phyloP scores from a whole-genome alignment of 352 stramenopile species.

The Lagenidium giganteum region DNA sequence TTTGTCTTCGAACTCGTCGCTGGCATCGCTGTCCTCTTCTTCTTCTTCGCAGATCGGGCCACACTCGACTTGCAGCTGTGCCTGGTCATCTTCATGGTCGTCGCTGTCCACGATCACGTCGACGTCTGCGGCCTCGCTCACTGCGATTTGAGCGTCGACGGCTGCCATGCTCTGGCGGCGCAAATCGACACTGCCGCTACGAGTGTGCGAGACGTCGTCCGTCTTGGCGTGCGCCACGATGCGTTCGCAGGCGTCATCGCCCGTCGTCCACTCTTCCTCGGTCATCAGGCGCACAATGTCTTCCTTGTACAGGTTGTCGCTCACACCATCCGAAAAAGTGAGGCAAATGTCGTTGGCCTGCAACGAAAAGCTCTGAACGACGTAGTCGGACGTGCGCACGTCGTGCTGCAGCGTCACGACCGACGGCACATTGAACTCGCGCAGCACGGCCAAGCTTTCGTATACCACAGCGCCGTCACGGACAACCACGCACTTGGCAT shows the following conservation, averaged over 20 bases:
- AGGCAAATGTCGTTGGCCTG: constrained; percentile 51
- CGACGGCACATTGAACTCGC: constrained; percentile 78
- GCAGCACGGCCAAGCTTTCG: constrained; percentile 57
- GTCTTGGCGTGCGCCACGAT: constrained; percentile 24
- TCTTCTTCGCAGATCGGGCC: no score
- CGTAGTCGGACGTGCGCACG: constrained; percentile 46
- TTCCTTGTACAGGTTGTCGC: constrained; percentile 80
- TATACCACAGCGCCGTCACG: constrained; percentile 44
- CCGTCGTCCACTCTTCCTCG: constrained; percentile 10
- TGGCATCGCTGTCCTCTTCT: no score
- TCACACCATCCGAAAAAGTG: constrained; percentile 73
- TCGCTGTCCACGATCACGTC: background rate
- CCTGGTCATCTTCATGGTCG: no score
- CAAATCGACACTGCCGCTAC: no score
- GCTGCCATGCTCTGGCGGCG: no score
- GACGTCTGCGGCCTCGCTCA: background rate
- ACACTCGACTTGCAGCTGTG: no score
- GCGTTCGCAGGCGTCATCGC: constrained; percentile 47
- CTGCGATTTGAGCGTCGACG: no score
- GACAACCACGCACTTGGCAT: constrained; percentile 72
- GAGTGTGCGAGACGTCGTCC: no score
- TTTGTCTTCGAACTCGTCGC: no score
- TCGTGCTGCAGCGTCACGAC: constrained; percentile 60
- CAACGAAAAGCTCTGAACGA: constrained; percentile 63
- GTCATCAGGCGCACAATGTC: constrained; percentile 35